Conservation (phyloP, 176 grass and related monocot genomes). For the Puccinellia tenuiflora region DNA sequence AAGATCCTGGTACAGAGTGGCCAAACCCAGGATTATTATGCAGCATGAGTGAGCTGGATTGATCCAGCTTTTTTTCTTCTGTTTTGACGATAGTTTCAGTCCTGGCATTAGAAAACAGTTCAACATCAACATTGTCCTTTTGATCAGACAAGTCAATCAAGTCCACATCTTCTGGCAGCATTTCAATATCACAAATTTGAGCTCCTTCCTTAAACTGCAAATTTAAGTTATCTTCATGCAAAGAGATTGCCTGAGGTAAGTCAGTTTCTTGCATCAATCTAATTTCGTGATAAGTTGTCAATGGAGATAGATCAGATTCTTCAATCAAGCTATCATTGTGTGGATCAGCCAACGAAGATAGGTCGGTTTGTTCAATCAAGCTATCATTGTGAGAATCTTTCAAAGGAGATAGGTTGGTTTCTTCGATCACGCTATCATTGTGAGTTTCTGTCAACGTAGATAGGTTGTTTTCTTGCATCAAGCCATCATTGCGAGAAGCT, state of each 20-base stretch:
- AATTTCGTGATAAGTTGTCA: constrained; percentile 19
- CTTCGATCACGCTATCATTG: constrained; percentile 18
- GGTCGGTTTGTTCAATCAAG: constrained; percentile 7
- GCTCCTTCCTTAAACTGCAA: constrained; percentile 23
- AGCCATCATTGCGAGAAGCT: constrained; percentile 24
- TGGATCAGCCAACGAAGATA: not conserved
- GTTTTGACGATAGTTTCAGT: constrained; percentile 27
- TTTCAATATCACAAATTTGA: constrained; percentile 28
- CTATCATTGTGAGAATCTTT: constrained; percentile 20
- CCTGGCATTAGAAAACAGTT: constrained; percentile 28
- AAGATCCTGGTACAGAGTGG: constrained; percentile 14
- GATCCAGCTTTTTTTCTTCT: constrained; percentile 47
- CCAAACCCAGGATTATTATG: constrained; percentile 33
- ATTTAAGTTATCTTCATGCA: constrained; percentile 31
- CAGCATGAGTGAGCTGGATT: constrained; percentile 45
- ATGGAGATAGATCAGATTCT: constrained; percentile 11
- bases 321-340: constrained; percentile 26
- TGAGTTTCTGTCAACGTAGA: constrained; percentile 9
- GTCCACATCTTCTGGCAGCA: constrained; percentile 37
- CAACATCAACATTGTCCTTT: constrained; percentile 19
- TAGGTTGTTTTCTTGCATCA: constrained; percentile 21
- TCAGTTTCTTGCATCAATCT: constrained; percentile 19
- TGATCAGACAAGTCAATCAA: constrained; percentile 46
- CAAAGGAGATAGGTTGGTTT: constrained; percentile 13
- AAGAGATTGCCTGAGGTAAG: constrained; percentile 17